Evolutionary conservation across 495 filamentous ascomycete genomes (phyloP).

Genomic region (Penicillium paxilli): DNA sequence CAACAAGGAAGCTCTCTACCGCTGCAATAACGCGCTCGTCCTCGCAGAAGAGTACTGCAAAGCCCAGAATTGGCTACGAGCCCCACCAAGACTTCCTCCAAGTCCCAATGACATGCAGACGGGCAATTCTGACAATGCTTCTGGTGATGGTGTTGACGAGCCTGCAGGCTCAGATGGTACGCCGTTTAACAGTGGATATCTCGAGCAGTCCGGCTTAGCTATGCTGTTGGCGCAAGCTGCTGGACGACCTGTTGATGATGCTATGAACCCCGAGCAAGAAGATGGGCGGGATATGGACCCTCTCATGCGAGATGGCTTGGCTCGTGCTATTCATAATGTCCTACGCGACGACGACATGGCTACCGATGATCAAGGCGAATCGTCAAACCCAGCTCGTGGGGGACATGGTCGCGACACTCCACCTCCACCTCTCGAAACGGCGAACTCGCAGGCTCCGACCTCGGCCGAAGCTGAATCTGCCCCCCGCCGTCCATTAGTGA

Average conservation of each 20-base stretch:
- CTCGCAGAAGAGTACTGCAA: conserved; percentile 74
- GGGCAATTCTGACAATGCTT: conserved; percentile 26
- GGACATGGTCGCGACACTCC: conserved; percentile 10
- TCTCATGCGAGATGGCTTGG: conserved; percentile 34
- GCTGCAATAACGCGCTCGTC: conserved; percentile 66
- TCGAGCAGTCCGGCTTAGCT: conserved; percentile 37
- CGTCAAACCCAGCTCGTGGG: conserved; percentile 6
- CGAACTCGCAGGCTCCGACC: conserved; percentile 13
- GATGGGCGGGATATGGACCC: conserved; percentile 23
- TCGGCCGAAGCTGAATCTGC: conserved; percentile 19
- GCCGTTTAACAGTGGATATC: conserved; percentile 23
- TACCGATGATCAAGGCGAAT: conserved; percentile 28
- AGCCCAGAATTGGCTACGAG: conserved; percentile 46
- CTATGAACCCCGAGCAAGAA: conserved; percentile 18
- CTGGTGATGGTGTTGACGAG: conserved; percentile 35
- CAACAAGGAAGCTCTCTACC: conserved; percentile 76
- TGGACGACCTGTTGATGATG: conserved; percentile 23
- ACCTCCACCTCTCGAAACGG: conserved; percentile 13
- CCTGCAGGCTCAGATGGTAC: conserved; percentile 30
- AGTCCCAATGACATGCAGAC: conserved; percentile 57
- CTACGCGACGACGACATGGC: conserved; percentile 31
- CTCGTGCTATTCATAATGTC: conserved; percentile 37
- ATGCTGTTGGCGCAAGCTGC: conserved; percentile 41
- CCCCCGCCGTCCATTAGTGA: conserved; percentile 45
- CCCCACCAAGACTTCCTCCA: conserved; percentile 58